Conservation (phyloP, 2,329 filamentous ascomycete genomes). For the Gaeumannomyces sp. region DNA sequence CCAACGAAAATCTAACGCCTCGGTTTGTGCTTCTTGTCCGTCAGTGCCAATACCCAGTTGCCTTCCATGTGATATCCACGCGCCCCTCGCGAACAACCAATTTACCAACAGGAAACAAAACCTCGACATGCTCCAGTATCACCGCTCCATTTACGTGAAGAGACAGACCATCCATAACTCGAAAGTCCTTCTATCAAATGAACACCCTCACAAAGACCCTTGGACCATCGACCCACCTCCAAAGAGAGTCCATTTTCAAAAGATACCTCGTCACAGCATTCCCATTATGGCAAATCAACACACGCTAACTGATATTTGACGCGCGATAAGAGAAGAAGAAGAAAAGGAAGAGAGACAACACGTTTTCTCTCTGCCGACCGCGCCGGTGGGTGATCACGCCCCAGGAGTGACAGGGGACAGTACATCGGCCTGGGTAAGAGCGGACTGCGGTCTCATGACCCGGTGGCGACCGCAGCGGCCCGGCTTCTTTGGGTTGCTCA, state of each 20-base stretch:
- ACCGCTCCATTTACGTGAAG: background rate
- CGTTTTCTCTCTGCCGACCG: constrained; percentile 11
- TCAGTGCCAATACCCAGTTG: background rate
- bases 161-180: background rate
- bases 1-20: background rate
- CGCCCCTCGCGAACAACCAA: background rate
- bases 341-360: too few species aligned
- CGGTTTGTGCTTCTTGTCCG: too few species aligned
- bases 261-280: background rate
- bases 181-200: background rate
- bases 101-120: background rate
- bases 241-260: background rate
- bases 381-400: background rate
- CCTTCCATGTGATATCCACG: background rate
- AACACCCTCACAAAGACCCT: background rate
- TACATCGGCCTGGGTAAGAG: background rate
- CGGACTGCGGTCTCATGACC: constrained; percentile 22
- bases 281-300: background rate
- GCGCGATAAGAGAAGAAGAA: background rate
- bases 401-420: background rate
- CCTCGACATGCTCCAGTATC: background rate
- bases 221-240: background rate
- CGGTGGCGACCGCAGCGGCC: constrained; percentile 52
- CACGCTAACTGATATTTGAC: background rate
- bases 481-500: constrained; percentile 53